Evolutionary conservation across 192 early-diverging fungal genomes (phyloP).

Genomic region (Rhizophagus prolifer): DNA sequence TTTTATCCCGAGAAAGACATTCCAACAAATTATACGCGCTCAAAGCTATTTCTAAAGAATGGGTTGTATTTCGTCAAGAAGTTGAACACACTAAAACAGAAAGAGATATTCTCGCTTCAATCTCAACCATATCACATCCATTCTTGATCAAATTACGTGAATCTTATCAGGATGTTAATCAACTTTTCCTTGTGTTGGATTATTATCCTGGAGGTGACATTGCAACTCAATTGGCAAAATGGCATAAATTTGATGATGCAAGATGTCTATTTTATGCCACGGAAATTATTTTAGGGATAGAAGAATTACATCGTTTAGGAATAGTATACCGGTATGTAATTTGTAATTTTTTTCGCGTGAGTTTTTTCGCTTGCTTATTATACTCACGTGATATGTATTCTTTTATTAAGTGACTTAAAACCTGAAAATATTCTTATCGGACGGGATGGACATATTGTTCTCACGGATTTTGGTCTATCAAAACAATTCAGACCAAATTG

Average conservation of each 20-base stretch:
- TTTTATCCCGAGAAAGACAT: slow-evolving; percentile 46
- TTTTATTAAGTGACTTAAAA: slow-evolving; percentile 65
- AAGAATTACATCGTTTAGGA: slow-evolving; percentile 82
- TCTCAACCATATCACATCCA: slow-evolving; percentile 79
- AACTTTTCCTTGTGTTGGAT: slow-evolving; percentile 87
- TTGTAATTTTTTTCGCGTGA: no score
- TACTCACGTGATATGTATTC: neutral
- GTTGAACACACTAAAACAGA: slow-evolving; percentile 83
- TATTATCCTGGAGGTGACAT: slow-evolving; percentile 93
- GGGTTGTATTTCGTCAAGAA: slow-evolving; percentile 73
- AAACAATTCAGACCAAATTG: slow-evolving; percentile 62
- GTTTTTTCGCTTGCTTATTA: no score
- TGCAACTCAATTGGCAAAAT: slow-evolving; percentile 75
- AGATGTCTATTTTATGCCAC: slow-evolving; percentile 81
- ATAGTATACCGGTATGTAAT: slow-evolving; percentile 75
- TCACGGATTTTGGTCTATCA: slow-evolving; percentile 94
- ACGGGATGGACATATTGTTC: slow-evolving; percentile 76
- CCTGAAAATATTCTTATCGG: slow-evolving; percentile 77
- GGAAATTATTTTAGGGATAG: slow-evolving; percentile 84
- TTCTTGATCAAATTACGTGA: slow-evolving; percentile 87
- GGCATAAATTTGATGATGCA: slow-evolving; percentile 62
- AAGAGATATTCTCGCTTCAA: slow-evolving; percentile 69
- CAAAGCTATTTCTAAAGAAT: slow-evolving; percentile 57
- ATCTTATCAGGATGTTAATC: slow-evolving; percentile 84
- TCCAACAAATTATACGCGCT: slow-evolving; percentile 51